Percentiles rank a stretch among this genome's conserved stretches.
These are phyloP conservation scores for Sphagnum fallax DNA, from an alignment of 228 moss, liverwort and hornwort species.

Conservation along the genomic window DNA sequence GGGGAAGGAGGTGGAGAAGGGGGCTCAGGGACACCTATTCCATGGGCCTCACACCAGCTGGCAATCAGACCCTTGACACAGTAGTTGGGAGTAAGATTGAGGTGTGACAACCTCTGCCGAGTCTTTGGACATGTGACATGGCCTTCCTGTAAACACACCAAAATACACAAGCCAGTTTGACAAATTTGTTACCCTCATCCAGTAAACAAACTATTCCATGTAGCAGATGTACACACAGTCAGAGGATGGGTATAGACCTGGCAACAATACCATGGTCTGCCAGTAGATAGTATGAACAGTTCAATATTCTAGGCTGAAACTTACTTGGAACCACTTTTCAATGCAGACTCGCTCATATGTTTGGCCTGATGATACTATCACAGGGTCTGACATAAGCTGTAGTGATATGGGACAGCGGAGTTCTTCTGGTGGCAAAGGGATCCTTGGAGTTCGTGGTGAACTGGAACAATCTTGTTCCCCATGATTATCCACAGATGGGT, in stretches of 20 bases:
- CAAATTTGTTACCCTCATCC: too few species aligned
- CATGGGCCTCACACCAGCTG: slow-evolving; percentile 72
- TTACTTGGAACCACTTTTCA: slow-evolving; percentile 66
- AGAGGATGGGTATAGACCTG: too few species aligned
- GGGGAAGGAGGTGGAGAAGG: slow-evolving; percentile 70
- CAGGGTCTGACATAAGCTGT: slow-evolving; percentile 82
- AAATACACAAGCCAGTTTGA: background rate
- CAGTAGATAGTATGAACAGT: too few species aligned
- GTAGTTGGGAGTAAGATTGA: slow-evolving; percentile 66
- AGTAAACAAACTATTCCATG: too few species aligned
- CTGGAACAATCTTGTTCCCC: slow-evolving; percentile 38
- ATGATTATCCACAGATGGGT: slow-evolving; percentile 24
- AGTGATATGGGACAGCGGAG: slow-evolving; percentile 83
- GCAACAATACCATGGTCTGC: too few species aligned
- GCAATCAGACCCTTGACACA: slow-evolving; percentile 74
- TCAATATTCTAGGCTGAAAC: background rate
- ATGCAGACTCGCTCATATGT: slow-evolving; percentile 80
- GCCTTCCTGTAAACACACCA: slow-evolving; percentile 32
- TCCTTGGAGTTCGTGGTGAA: slow-evolving; percentile 34
- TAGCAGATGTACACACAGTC: too few species aligned
- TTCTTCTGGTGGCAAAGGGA: slow-evolving; percentile 54
- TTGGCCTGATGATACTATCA: slow-evolving; percentile 79
- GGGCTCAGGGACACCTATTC: slow-evolving; percentile 30
- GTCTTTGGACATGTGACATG: slow-evolving; percentile 81
- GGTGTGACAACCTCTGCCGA: slow-evolving; percentile 59